Evolutionary conservation across 208 protist genomes (phyloP).

Genomic region (Trypanosoma conorhini): DNA sequence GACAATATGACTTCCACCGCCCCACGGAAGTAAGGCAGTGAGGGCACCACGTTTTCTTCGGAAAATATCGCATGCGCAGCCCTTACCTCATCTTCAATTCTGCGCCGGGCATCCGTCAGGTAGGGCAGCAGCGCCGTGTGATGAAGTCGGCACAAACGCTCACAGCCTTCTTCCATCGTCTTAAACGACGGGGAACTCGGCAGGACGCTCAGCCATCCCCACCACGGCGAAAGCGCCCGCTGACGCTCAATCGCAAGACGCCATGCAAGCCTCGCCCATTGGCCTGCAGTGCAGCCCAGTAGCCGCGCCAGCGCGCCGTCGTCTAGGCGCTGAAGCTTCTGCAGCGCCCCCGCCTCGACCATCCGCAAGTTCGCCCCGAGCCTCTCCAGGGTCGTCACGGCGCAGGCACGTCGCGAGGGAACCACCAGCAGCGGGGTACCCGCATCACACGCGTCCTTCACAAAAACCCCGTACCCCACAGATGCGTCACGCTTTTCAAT

Average conservation of each 20-base stretch:
- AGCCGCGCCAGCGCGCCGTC: slow-evolving; percentile 61
- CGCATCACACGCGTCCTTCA: slow-evolving; percentile 81
- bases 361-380: slow-evolving; percentile 40
- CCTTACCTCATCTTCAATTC: slow-evolving; percentile 48
- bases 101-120: slow-evolving; percentile 32
- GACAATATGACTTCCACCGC: slow-evolving; percentile 69
- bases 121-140: slow-evolving; percentile 62
- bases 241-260: slow-evolving; percentile 76
- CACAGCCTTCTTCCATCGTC: slow-evolving; percentile 36
- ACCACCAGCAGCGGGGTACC: slow-evolving; percentile 80
- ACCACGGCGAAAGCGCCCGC: slow-evolving; percentile 68
- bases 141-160: slow-evolving; percentile 63
- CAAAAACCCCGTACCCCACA: slow-evolving; percentile 74
- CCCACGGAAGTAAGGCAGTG: slow-evolving; percentile 44
- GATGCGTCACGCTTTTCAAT: slow-evolving; percentile 82
- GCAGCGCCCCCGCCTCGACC: slow-evolving; percentile 4
- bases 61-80: slow-evolving; percentile 45
- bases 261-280: slow-evolving; percentile 82
- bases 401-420: slow-evolving; percentile 56
- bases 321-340: slow-evolving; percentile 24
- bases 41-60: slow-evolving; percentile 46
- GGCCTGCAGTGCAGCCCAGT: slow-evolving; percentile 27
- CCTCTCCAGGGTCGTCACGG: slow-evolving; percentile 45
- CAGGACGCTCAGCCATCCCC: slow-evolving; percentile 82
- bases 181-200: slow-evolving; percentile 43